Evolutionary conservation across 1,284 basidiomycete species (phyloP).

Genomic region (Stygiomarasmius scandens): DNA sequence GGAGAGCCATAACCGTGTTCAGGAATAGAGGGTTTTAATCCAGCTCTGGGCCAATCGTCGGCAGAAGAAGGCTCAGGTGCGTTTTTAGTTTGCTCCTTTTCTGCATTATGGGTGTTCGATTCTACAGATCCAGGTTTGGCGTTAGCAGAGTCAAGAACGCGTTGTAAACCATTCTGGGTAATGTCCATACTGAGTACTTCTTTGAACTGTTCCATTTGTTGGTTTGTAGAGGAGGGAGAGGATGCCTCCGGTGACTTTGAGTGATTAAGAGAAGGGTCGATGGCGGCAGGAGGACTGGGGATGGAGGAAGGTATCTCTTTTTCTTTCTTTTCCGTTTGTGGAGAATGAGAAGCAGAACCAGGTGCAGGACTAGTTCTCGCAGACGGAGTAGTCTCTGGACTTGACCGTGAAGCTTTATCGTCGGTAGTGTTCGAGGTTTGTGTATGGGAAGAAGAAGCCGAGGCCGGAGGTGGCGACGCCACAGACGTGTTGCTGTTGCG

Average conservation of each 20-base stretch:
- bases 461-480: neutral
- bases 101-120: neutral
- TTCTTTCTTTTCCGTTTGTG: neutral
- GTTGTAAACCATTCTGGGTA: slow-evolving; percentile 5
- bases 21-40: neutral
- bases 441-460: neutral
- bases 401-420: neutral
- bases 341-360: slow-evolving; percentile 1
- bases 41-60: neutral
- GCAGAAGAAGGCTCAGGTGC: neutral
- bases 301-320: neutral
- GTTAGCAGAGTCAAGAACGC: neutral
- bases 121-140: neutral
- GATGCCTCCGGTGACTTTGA: neutral
- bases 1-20: slow-evolving; percentile 30
- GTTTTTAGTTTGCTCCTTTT: neutral
- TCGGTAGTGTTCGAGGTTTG: neutral
- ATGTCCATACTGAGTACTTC: slow-evolving; percentile 17
- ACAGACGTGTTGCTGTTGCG: neutral
- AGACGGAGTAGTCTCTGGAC: neutral
- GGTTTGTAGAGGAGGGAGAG: slow-evolving; percentile 1
- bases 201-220: slow-evolving; percentile 18
- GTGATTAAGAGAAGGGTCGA: neutral
- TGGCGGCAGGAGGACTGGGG: neutral
- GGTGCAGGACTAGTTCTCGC: slow-evolving; percentile 1